phyloP scores from a whole-genome alignment of 2,329 filamentous ascomycete genomes.

The Trichoderma sp. region DNA sequence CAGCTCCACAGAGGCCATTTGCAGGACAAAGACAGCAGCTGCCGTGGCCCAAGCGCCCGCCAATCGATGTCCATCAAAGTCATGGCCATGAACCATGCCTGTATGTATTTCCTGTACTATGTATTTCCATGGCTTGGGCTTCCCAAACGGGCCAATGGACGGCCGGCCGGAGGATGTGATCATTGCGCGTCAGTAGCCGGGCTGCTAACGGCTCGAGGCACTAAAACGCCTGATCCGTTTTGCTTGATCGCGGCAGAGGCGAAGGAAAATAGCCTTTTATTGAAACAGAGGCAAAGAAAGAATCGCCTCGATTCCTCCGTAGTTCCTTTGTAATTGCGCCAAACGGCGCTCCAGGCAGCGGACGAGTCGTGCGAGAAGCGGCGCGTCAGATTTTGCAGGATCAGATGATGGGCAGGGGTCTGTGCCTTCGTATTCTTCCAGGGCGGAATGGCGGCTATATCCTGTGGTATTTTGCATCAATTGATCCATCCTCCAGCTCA shows the following conservation, averaged over 20 bases:
- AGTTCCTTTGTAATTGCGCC: not conserved
- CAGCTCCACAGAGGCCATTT: not conserved
- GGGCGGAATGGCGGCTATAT: not conserved
- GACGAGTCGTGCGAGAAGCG: not conserved
- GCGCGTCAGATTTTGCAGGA: not conserved
- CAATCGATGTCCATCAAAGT: slow-evolving; percentile 8
- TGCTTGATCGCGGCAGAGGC: not conserved
- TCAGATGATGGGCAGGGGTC: slow-evolving; percentile 13
- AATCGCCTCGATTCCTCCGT: not conserved
- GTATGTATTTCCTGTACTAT: too few relatives aligned
- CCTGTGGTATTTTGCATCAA: not conserved
- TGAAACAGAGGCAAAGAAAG: not conserved
- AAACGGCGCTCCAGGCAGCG: not conserved
- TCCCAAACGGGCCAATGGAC: slow-evolving; percentile 2
- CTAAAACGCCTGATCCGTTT: not conserved
- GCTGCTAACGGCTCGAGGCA: not conserved
- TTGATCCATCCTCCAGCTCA: not conserved
- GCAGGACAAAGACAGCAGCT: slow-evolving; percentile 1
- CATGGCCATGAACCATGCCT: slow-evolving; percentile 2
- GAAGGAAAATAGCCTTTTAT: not conserved
- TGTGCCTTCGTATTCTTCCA: not conserved
- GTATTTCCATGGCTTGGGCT: not conserved
- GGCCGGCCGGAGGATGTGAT: not conserved
- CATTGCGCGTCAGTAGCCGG: slow-evolving; percentile 9
- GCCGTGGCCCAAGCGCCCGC: slow-evolving; percentile 1